Evolutionary conservation across 139 green algal species (phyloP), one percentile per base, ranked within the genome.

Genomic region (Chara braunii): DNA sequence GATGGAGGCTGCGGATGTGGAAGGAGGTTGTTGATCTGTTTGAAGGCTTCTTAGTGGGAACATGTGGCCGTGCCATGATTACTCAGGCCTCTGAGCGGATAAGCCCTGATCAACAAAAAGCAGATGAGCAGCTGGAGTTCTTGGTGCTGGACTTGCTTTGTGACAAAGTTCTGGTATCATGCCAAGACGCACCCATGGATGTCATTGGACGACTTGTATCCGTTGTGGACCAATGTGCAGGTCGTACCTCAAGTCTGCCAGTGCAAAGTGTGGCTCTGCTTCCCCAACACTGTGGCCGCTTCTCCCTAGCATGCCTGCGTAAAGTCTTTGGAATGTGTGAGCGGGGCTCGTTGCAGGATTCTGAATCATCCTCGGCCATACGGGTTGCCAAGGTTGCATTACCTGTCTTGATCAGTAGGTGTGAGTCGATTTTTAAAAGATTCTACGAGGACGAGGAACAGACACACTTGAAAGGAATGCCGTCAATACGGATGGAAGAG

Each of bases 281-380:
- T 65, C 80, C 29, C 54, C 42, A 45, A 14, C 55, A 74, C 55
- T 74, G 65, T 32, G 75, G 45, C 30, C 82, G 82, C 42, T 90
- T 94, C 60, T 72, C 61, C 3, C 84, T 91, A 30, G 58, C 84
- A 9, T 95, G 87, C 78, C 68, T 95, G 2, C 64, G 74, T 31
- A 90, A 91, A 75, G 69, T 95, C 70, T 95, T 86, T 36, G 84
- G 89, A 40, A 60, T 94, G 42, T 90, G 84, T 72, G 83, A 82
- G 62, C n/a, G n/a, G n/a, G n/a, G n/a, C n/a, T n/a, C n/a, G n/a
- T n/a, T n/a, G n/a, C n/a, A n/a, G n/a, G n/a, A n/a, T n/a, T 30
- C 6, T 2, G 14, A 29, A 12, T n/a, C 37, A 29, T 45, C 65
- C 0, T 74, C 65, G 1, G 26, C 24, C 26, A 58, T 75, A 31